These are phyloP conservation scores for Macrocystidia cucumis DNA, from an alignment of 1,284 basidiomycete species.

Conservation along the genomic window DNA sequence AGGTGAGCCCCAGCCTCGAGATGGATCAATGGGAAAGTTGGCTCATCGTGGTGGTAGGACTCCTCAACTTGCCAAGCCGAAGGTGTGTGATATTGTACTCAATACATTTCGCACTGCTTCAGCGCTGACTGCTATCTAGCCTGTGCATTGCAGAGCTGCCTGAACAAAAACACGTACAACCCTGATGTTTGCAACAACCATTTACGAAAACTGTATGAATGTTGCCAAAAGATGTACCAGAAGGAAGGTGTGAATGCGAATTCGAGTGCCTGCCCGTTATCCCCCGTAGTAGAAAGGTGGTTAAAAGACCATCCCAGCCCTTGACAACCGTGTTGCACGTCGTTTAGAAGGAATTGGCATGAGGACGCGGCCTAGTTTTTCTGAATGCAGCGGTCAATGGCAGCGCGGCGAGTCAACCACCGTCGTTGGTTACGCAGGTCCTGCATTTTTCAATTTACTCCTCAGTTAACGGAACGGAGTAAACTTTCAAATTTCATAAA, in stretches of 20 bases:
- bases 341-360: no score
- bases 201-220: slow-evolving; percentile 46
- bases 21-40: no score
- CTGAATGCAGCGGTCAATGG: no score
- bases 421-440: no score
- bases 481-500: no score
- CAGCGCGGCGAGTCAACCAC: no score
- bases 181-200: slow-evolving; percentile 53
- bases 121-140: slow-evolving; percentile 28
- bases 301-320: slow-evolving; percentile 48
- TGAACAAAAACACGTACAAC: slow-evolving; percentile 54
- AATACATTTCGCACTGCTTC: background rate
- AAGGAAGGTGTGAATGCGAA: slow-evolving; percentile 24
- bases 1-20: no score
- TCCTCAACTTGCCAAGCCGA: slow-evolving; percentile 19
- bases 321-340: no score
- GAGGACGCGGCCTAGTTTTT: no score
- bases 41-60: no score
- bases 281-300: slow-evolving; percentile 49
- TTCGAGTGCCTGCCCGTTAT: slow-evolving; percentile 58
- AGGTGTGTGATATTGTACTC: slow-evolving; percentile 11
- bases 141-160: slow-evolving; percentile 53
- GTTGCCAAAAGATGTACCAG: slow-evolving; percentile 52
- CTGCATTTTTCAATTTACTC: no score
- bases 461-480: no score